A percentile compares a stretch with the other conserved stretches of the same genome.
phyloP scores from a whole-genome alignment of 192 early-diverging fungal species.

The Coemansia sp. region DNA sequence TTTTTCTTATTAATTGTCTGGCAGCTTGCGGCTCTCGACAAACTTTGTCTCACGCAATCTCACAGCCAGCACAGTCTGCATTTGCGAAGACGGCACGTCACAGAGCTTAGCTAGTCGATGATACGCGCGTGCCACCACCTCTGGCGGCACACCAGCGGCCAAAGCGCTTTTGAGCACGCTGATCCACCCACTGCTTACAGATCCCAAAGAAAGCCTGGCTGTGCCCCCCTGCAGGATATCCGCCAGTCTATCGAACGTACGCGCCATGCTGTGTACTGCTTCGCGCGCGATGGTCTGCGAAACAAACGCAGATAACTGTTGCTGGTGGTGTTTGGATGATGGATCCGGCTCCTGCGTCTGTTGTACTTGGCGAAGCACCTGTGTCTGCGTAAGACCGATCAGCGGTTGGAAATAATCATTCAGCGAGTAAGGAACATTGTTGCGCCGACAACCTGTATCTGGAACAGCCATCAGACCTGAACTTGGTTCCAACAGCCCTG shows the following conservation, averaged over 20 bases:
- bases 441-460: neutral
- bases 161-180: slow-evolving; percentile 26
- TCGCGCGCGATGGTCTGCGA: slow-evolving; percentile 38
- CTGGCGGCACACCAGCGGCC: slow-evolving; percentile 27
- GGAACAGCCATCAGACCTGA: slow-evolving; percentile 16
- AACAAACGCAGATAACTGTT: slow-evolving; percentile 27
- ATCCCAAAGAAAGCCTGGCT: slow-evolving; percentile 5
- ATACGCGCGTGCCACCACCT: slow-evolving; percentile 42
- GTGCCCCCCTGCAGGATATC: neutral
- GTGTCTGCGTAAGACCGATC: slow-evolving; percentile 32
- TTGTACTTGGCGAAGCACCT: slow-evolving; percentile 34
- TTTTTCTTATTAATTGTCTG: neutral
- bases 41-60: neutral
- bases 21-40: neutral
- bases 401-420: slow-evolving; percentile 13
- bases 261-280: slow-evolving; percentile 20
- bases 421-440: neutral
- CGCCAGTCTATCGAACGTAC: slow-evolving; percentile 19
- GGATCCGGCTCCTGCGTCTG: neutral
- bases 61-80: neutral
- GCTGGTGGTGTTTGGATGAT: too few species aligned
- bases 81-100: slow-evolving; percentile 4
- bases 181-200: slow-evolving; percentile 24
- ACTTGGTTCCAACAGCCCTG: slow-evolving; percentile 23
- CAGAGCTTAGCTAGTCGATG: slow-evolving; percentile 29